phyloP scores from a whole-genome alignment of 257 asterid species.

The Salvia hispanica region DNA sequence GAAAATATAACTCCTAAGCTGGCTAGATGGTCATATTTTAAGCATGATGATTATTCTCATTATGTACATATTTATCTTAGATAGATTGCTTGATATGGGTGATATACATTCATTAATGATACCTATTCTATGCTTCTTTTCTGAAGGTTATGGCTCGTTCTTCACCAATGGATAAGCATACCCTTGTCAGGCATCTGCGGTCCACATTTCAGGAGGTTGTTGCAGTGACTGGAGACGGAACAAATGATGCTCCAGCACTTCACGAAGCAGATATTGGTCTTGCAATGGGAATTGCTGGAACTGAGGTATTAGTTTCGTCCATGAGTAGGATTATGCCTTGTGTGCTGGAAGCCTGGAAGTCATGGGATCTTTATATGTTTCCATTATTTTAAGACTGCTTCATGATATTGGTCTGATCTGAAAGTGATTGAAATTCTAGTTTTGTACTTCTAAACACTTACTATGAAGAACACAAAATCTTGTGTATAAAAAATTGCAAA shows the following conservation, averaged over 20 bases:
- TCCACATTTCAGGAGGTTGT: conserved; percentile 80
- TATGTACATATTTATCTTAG: neutral
- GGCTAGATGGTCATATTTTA: conserved; percentile 3
- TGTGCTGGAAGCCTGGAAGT: conserved; percentile 19
- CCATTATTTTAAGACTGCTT: conserved; percentile 1
- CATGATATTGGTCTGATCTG: neutral
- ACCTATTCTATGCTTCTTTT: conserved; percentile 15
- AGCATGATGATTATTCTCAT: conserved; percentile 13
- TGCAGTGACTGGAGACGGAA: conserved; percentile 97
- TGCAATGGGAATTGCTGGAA: conserved; percentile 95
- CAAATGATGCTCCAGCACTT: conserved; percentile 97
- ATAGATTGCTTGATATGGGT: neutral
- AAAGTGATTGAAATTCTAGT: conserved; percentile 1
- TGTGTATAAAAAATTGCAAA: neutral
- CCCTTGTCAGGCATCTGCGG: conserved; percentile 74
- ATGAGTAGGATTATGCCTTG: neutral
- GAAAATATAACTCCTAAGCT: conserved; percentile 3
- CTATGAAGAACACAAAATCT: neutral
- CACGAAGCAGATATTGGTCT: conserved; percentile 98
- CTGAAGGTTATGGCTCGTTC: conserved; percentile 94
- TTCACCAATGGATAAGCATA: conserved; percentile 89
- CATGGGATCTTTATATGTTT: neutral
- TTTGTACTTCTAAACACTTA: neutral
- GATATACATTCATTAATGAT: neutral
- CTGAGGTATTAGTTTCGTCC: conserved; percentile 61